Evolutionary conservation across 495 filamentous ascomycete species (phyloP), one percentile per base, ranked within the genome.

Genomic region (Penicillium salamii): DNA sequence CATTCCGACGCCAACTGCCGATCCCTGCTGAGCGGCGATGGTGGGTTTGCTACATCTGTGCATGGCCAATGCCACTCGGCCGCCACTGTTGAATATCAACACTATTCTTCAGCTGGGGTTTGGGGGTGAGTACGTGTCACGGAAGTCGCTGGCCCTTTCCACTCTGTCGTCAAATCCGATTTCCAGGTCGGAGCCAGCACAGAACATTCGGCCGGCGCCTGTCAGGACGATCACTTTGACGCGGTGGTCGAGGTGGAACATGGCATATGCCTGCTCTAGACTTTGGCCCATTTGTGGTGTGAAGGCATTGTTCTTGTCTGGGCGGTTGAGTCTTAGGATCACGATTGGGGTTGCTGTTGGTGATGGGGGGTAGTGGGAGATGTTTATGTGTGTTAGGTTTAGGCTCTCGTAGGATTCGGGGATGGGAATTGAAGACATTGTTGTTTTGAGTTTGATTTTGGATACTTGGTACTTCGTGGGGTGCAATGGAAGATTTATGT

Each of bases 1-100:
- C 51, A 85, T 83, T 9, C 82, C 82, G 13, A 84, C 70, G 8
- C 81, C 82, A 1, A 83, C 82, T 13, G 82, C 82, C 43, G 74
- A 74, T 14, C 82, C 82, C 52, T 83, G 77, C 17, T 84, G 67
- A 3, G 82, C 82, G 11, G 68, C 80, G 53, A 86, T 76, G 18
- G 80, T 79, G 37, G 82, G 81, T 55, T 85, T 86, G 40, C 65
- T 67, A 65, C 81, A 86, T 46, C 67, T 51, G 59, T 82, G 72
- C 52, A 85, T 83, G 13, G 79, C 80, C 19, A 85, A 66, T 21
- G 74, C 59, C 7, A 81, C 75, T 49, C 71, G 66, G 11, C 80
- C 82, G 20, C 80, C 82, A 48, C 68, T 55, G 55, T 8, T 18
- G 14, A 8, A 47, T 7, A 2, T 44, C 28, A 33, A 2, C 18